These are phyloP conservation scores for Mortierella sp. DNA, from an alignment of 371 early-diverging fungal genomes.

Conservation along the genomic window DNA sequence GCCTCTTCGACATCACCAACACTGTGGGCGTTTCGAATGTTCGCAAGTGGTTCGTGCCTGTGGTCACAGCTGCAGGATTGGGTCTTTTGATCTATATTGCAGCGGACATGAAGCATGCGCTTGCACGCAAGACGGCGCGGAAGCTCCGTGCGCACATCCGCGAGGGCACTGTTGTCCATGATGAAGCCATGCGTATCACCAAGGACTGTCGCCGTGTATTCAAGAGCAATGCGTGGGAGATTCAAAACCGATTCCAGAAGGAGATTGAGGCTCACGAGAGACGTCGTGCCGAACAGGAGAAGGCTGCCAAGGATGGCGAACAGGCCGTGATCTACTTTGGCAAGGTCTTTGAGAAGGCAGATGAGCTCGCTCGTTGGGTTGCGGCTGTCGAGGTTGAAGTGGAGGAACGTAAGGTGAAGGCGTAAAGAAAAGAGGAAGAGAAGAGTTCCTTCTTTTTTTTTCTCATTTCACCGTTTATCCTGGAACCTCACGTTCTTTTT, in stretches of 20 bases:
- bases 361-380: constrained; percentile 61
- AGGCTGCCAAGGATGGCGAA: constrained; percentile 65
- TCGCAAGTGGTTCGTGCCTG: constrained; percentile 53
- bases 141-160: constrained; percentile 79
- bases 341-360: constrained; percentile 65
- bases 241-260: constrained; percentile 84
- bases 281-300: constrained; percentile 70
- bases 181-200: constrained; percentile 78
- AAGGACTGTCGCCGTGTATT: constrained; percentile 80
- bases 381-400: constrained; percentile 58
- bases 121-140: constrained; percentile 83
- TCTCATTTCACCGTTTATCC: neutral
- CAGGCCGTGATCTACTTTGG: constrained; percentile 78
- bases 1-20: constrained; percentile 41
- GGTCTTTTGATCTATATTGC: constrained; percentile 84
- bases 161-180: constrained; percentile 73
- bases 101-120: constrained; percentile 83
- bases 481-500: constrained; percentile 7
- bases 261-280: constrained; percentile 83
- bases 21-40: constrained; percentile 38
- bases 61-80: constrained; percentile 61
- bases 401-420: constrained; percentile 54
- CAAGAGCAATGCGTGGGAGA: constrained; percentile 86
- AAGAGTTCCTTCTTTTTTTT: constrained; percentile 1
- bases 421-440: constrained; percentile 7